These are phyloP conservation scores for Cymodocea nodosa DNA, from an alignment of 116 monocot genomes.

Conservation along the genomic window DNA sequence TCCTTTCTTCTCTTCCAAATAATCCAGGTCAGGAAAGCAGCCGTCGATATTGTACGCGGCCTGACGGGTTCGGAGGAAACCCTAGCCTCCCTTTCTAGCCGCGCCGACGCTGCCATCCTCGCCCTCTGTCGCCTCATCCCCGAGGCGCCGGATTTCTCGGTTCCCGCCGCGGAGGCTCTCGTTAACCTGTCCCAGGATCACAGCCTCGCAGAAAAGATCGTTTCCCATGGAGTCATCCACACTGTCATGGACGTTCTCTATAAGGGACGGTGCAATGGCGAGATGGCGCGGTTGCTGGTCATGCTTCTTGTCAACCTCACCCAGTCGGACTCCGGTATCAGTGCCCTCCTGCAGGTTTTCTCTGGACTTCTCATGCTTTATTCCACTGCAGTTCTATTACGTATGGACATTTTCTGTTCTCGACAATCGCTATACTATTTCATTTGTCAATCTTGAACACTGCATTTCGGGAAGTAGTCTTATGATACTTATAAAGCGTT, in stretches of 20 bases:
- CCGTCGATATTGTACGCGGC: conserved; percentile 61
- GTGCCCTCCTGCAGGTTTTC: conserved; percentile 56
- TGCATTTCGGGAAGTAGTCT: no score
- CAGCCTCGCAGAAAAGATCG: conserved; percentile 28
- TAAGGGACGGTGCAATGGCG: conserved; percentile 1
- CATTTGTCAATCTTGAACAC: no score
- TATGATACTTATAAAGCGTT: no score
- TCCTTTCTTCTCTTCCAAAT: background rate
- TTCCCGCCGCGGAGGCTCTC: conserved; percentile 58
- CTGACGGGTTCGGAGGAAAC: conserved; percentile 76
- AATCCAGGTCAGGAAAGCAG: conserved; percentile 50
- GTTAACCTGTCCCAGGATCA: conserved; percentile 75
- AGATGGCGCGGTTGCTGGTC: conserved; percentile 36
- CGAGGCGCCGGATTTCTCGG: conserved; percentile 15
- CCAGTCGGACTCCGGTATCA: conserved; percentile 58
- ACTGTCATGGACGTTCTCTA: conserved; percentile 44
- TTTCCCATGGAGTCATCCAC: conserved; percentile 25
- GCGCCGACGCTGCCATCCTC: conserved; percentile 30
- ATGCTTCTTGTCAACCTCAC: conserved; percentile 90
- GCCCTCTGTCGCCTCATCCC: conserved; percentile 34
- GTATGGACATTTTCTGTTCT: no score
- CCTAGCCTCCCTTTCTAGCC: conserved; percentile 32
- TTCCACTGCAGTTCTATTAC: no score
- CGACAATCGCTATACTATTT: no score
- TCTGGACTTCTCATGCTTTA: no score